Evolutionary conservation across 1,284 basidiomycete species (phyloP).

Genomic region (Irpex lacteus): DNA sequence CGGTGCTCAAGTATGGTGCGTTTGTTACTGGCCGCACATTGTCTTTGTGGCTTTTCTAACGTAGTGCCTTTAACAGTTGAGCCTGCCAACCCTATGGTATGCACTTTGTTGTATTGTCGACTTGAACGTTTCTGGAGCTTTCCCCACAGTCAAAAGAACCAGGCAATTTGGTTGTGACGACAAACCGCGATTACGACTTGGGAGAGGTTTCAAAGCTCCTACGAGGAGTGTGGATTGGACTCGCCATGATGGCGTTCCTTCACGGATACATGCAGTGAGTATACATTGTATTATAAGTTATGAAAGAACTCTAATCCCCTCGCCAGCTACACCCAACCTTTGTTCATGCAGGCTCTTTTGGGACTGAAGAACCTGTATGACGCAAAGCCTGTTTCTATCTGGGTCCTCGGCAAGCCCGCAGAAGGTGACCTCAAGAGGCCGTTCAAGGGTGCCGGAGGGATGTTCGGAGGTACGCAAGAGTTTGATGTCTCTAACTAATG

Average conservation of each 20-base stretch:
- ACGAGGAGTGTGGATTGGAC: constrained; percentile 72
- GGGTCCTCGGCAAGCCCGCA: constrained; percentile 74
- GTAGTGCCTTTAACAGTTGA: constrained; percentile 45
- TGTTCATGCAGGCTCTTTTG: constrained; percentile 91
- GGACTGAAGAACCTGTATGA: constrained; percentile 86
- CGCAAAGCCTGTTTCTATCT: constrained; percentile 77
- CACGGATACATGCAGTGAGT: constrained; percentile 74
- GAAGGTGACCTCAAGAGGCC: constrained; percentile 90
- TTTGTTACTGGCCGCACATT: constrained; percentile 14
- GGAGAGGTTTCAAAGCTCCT: constrained; percentile 86
- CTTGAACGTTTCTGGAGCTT: constrained; percentile 3
- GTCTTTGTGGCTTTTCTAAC: neutral
- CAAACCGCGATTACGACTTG: constrained; percentile 92
- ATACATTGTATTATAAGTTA: neutral
- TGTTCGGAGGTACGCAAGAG: constrained; percentile 62
- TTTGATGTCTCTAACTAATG: neutral
- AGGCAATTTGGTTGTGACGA: constrained; percentile 87
- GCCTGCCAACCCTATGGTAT: constrained; percentile 56
- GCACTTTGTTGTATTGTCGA: constrained; percentile 16
- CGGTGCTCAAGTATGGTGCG: constrained; percentile 90
- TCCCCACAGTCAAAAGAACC: constrained; percentile 60
- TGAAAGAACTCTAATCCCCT: constrained; percentile 10
- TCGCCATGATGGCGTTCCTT: constrained; percentile 88
- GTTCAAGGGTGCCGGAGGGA: constrained; percentile 72
- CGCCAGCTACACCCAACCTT: constrained; percentile 78